These are phyloP conservation scores for Citrus glauca DNA, from an alignment of 345 rosid genomes.

Conservation along the genomic window DNA sequence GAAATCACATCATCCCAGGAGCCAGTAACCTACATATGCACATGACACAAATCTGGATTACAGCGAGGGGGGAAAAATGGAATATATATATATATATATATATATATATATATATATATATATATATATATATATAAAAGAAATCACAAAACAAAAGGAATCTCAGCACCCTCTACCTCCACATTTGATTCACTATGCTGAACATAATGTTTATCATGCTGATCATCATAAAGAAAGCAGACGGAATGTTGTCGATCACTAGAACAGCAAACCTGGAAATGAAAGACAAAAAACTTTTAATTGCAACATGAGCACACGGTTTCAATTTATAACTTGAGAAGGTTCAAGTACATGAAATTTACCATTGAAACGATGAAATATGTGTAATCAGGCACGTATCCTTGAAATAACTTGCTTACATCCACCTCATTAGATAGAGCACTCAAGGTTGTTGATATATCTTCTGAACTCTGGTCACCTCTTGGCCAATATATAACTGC, in stretches of 20 bases:
- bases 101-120: too few relatives aligned
- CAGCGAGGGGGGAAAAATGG: too few relatives aligned
- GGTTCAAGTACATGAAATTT: not conserved
- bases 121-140: too few relatives aligned
- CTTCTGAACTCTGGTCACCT: not conserved
- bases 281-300: too few relatives aligned
- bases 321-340: not conserved
- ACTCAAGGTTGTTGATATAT: not conserved
- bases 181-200: not conserved
- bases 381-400: too few relatives aligned
- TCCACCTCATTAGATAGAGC: not conserved
- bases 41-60: too few relatives aligned
- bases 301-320: too few relatives aligned
- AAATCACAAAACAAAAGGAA: too few relatives aligned
- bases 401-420: not conserved
- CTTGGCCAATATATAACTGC: not conserved
- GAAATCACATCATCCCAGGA: too few relatives aligned
- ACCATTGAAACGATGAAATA: not conserved
- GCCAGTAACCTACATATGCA: too few relatives aligned
- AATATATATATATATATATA: too few relatives aligned
- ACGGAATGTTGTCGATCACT: too few relatives aligned
- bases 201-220: not conserved
- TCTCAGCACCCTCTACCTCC: not conserved
- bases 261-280: not conserved
- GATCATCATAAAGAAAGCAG: not conserved